These are phyloP conservation scores for Melastoma malabathricum DNA, from an alignment of 345 rosid genomes.

Conservation along the genomic window DNA sequence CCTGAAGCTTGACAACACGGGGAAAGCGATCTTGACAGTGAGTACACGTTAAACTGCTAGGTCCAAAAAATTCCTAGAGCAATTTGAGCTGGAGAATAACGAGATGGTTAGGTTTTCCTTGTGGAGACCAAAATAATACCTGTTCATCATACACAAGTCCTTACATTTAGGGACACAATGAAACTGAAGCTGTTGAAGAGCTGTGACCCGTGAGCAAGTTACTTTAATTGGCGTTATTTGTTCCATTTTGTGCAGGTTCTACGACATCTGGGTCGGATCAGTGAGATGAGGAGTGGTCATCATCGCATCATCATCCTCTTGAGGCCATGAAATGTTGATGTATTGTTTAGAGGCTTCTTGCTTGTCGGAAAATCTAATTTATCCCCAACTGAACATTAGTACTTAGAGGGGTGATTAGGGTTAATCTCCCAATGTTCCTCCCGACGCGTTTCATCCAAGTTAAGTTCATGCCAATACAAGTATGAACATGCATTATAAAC, in stretches of 20 bases:
- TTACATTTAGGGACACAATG: no score
- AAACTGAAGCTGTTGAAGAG: neutral
- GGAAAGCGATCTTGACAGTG: constrained; percentile 79
- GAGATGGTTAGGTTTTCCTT: no score
- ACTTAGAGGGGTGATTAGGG: no score
- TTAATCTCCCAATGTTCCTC: no score
- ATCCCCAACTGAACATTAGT: no score
- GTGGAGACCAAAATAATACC: no score
- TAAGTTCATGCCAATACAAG: no score
- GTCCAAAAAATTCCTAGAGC: neutral
- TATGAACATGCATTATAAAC: no score
- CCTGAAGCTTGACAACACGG: constrained; percentile 85
- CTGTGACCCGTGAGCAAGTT: neutral
- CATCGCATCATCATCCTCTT: constrained; percentile 55
- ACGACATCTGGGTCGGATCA: constrained; percentile 82
- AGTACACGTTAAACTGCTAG: constrained; percentile 13
- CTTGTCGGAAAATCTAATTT: no score
- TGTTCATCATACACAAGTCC: no score
- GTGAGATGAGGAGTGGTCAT: constrained; percentile 67
- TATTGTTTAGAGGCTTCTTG: neutral
- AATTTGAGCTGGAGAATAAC: neutral
- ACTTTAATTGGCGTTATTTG: neutral
- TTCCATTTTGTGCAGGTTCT: constrained; percentile 43
- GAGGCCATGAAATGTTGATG: constrained; percentile 36
- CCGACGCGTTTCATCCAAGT: no score